Evolutionary conservation across 805 yeast genomes (phyloP).

Genomic region (Wickerhamiella azymoides): DNA sequence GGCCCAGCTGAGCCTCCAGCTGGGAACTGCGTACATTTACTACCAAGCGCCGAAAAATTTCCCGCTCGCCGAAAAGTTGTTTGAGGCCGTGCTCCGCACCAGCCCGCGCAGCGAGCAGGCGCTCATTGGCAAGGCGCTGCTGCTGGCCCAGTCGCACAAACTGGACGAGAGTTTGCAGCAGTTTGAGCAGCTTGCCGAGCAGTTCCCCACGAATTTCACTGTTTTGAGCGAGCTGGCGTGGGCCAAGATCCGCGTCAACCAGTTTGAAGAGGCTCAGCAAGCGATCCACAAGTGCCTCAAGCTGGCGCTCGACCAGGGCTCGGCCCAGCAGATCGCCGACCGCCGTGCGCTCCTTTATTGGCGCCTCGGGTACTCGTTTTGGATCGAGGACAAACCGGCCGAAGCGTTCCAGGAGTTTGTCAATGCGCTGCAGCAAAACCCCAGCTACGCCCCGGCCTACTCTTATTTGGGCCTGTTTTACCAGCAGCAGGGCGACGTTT

Average conservation of each 20-base stretch:
- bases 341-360: slow-evolving; percentile 48
- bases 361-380: slow-evolving; percentile 57
- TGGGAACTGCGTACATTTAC: slow-evolving; percentile 69
- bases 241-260: slow-evolving; percentile 50
- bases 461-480: slow-evolving; percentile 73
- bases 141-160: slow-evolving; percentile 52
- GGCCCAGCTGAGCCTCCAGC: slow-evolving; percentile 44
- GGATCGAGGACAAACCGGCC: slow-evolving; percentile 26
- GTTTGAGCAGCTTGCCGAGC: slow-evolving; percentile 36
- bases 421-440: slow-evolving; percentile 47
- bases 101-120: slow-evolving; percentile 43
- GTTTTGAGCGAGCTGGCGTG: slow-evolving; percentile 64
- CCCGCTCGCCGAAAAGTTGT: slow-evolving; percentile 56
- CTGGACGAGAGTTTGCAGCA: slow-evolving; percentile 40
- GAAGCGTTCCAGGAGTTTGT: slow-evolving; percentile 42
- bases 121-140: slow-evolving; percentile 67
- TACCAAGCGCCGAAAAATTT: slow-evolving; percentile 85
- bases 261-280: slow-evolving; percentile 38
- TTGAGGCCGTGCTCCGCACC: slow-evolving; percentile 42
- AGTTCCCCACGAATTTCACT: slow-evolving; percentile 38
- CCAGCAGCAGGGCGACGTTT: slow-evolving; percentile 42
- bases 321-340: slow-evolving; percentile 39
- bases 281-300: slow-evolving; percentile 34
- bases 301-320: slow-evolving; percentile 30
- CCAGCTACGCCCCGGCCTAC: slow-evolving; percentile 63